Conservation (phyloP, 2,329 filamentous ascomycete species). For the Colletotrichum neosansevieriae region DNA sequence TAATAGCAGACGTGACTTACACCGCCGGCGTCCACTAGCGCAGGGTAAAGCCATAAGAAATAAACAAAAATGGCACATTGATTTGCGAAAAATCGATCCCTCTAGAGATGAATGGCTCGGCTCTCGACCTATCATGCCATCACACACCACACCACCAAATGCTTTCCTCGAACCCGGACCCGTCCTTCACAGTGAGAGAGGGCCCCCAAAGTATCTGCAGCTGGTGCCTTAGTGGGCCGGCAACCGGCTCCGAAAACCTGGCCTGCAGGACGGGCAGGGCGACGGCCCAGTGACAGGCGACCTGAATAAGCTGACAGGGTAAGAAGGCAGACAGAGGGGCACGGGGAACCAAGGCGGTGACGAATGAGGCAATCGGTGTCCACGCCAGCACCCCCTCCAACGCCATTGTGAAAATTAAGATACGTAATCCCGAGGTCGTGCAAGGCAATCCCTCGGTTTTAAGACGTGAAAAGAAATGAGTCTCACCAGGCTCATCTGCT, state of each 20-base stretch:
- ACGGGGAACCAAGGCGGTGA: conserved; percentile 19
- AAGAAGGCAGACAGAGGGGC: not conserved
- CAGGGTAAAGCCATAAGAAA: conserved; percentile 1
- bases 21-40: conserved; percentile 15
- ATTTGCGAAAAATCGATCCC: conserved; percentile 16
- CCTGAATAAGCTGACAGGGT: conserved; percentile 38
- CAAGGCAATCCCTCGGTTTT: conserved; percentile 33
- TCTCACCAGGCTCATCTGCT: conserved; percentile 3
- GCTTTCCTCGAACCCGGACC: not conserved
- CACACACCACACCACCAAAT: conserved; percentile 12
- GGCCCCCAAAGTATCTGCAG: conserved; percentile 22
- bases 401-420: conserved; percentile 5
- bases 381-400: conserved; percentile 9
- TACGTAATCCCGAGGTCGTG: conserved; percentile 33
- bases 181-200: conserved; percentile 8
- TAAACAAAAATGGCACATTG: not conserved
- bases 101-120: conserved; percentile 3
- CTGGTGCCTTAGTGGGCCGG: conserved; percentile 16
- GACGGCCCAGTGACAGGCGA: conserved; percentile 25
- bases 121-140: conserved; percentile 26
- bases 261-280: conserved; percentile 11
- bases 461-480: conserved; percentile 19
- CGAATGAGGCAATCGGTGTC: conserved; percentile 27
- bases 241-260: conserved; percentile 30
- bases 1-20: conserved; percentile 26